A percentile compares a stretch with the other conserved stretches of the same genome.
Conservation (phyloP, 495 filamentous ascomycete genomes). For the Penicillium parvum region DNA sequence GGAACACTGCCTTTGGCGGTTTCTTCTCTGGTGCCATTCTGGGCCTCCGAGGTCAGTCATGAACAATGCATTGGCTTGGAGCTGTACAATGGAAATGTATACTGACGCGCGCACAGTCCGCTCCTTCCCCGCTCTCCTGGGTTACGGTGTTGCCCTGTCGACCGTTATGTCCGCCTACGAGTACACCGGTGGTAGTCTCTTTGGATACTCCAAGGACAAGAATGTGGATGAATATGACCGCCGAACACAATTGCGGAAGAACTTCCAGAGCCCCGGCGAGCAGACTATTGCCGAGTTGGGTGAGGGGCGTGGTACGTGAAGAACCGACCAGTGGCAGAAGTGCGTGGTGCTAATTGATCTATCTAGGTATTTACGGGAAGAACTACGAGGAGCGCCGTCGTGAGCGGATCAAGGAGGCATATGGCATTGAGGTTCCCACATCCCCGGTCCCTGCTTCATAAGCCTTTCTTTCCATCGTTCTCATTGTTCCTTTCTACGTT, state of each 20-base stretch:
- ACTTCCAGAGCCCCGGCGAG: constrained; percentile 69
- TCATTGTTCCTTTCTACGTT: constrained; percentile 15
- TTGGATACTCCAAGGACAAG: constrained; percentile 52
- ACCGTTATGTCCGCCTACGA: constrained; percentile 64
- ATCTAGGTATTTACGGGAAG: constrained; percentile 70
- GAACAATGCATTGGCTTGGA: background rate
- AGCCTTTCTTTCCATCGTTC: constrained; percentile 12
- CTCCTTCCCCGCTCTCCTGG: constrained; percentile 73
- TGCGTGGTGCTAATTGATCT: constrained; percentile 20
- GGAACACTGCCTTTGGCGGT: constrained; percentile 66
- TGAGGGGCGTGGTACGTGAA: constrained; percentile 76
- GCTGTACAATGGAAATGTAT: background rate
- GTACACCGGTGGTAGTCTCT: constrained; percentile 67
- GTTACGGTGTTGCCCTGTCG: constrained; percentile 64
- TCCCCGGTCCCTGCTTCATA: constrained; percentile 39
- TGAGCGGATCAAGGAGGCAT: constrained; percentile 80
- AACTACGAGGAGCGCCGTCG: constrained; percentile 84
- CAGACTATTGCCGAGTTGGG: constrained; percentile 80
- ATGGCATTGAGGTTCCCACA: constrained; percentile 75
- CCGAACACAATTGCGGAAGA: constrained; percentile 71
- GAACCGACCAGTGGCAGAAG: background rate
- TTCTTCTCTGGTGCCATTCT: constrained; percentile 67
- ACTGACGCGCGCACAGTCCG: constrained; percentile 49
- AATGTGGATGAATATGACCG: constrained; percentile 74
- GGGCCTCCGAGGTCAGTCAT: constrained; percentile 57